Conservation (phyloP, 345 rosid species). For the Corchorus capsularis region DNA sequence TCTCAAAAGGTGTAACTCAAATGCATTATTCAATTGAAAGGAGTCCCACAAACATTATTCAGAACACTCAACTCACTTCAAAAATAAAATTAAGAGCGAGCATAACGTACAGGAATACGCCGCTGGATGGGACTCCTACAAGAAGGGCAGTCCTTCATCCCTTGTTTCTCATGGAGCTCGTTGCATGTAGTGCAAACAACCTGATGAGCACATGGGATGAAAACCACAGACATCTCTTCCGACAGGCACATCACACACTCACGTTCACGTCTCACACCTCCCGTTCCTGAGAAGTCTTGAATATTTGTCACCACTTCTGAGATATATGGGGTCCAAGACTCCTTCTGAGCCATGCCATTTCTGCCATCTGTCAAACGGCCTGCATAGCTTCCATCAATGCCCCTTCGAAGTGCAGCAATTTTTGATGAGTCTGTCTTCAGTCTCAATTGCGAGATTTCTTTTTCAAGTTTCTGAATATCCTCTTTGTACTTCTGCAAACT, state of each 20-base stretch:
- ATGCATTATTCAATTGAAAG: conserved; percentile 43
- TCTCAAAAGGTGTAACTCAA: conserved; percentile 28
- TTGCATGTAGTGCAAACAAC: conserved; percentile 56
- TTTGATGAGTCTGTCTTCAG: conserved; percentile 61
- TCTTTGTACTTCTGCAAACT: conserved; percentile 49
- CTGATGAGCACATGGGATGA: conserved; percentile 73
- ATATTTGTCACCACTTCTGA: conserved; percentile 37
- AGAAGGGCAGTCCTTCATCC: conserved; percentile 62
- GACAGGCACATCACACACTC: conserved; percentile 94
- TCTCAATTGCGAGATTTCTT: conserved; percentile 62
- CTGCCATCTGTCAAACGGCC: conserved; percentile 36
- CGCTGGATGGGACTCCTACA: conserved; percentile 53
- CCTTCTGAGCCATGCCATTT: conserved; percentile 32
- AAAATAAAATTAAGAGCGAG: conserved; percentile 36
- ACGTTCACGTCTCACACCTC: conserved; percentile 68
- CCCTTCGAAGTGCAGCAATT: conserved; percentile 67
- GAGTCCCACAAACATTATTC: conserved; percentile 42
- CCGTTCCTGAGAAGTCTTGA: conserved; percentile 35
- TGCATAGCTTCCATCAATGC: conserved; percentile 56
- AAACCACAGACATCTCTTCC: conserved; percentile 60
- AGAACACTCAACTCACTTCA: conserved; percentile 37
- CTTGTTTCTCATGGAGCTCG: conserved; percentile 54
- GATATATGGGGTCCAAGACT: conserved; percentile 24
- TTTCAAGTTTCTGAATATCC: conserved; percentile 63
- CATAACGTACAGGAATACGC: conserved; percentile 47